Evolutionary conservation across 1,284 basidiomycete genomes (phyloP).

Genomic region (Mycosarcoma maydis): DNA sequence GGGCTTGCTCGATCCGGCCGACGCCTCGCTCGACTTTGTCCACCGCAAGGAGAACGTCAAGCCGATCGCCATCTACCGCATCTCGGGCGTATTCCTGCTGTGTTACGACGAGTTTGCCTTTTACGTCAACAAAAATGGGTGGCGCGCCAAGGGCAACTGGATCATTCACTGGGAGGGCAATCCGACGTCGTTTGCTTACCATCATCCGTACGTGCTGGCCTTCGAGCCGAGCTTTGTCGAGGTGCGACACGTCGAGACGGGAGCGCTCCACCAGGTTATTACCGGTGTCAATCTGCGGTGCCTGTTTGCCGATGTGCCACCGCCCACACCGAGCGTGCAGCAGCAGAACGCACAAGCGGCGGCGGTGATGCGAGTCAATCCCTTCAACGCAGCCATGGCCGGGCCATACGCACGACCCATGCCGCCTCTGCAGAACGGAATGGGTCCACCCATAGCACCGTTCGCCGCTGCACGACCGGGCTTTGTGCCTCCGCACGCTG

Average conservation of each 20-base stretch:
- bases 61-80: constrained; percentile 95
- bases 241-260: constrained; percentile 93
- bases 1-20: constrained; percentile 90
- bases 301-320: constrained; percentile 91
- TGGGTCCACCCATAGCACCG: constrained; percentile 22
- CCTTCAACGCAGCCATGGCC: constrained; percentile 44
- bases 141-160: constrained; percentile 87
- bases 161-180: constrained; percentile 97
- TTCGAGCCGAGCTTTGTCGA: constrained; percentile 98
- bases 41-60: constrained; percentile 85
- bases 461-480: constrained; percentile 39
- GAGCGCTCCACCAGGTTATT: constrained; percentile 91
- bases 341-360: constrained; percentile 43
- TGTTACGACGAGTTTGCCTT: constrained; percentile 99
- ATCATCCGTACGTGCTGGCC: constrained; percentile 95
- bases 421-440: constrained; percentile 32
- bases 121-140: constrained; percentile 96
- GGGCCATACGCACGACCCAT: constrained; percentile 28
- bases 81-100: constrained; percentile 94
- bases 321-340: constrained; percentile 71
- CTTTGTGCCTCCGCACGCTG: constrained; percentile 20
- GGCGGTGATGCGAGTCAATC: constrained; percentile 45
- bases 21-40: constrained; percentile 91
- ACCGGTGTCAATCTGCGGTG: constrained; percentile 74
- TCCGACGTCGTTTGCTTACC: constrained; percentile 91